phyloP scores from a whole-genome alignment of 1,284 basidiomycete genomes.

The Coniferiporia sulphurascens region DNA sequence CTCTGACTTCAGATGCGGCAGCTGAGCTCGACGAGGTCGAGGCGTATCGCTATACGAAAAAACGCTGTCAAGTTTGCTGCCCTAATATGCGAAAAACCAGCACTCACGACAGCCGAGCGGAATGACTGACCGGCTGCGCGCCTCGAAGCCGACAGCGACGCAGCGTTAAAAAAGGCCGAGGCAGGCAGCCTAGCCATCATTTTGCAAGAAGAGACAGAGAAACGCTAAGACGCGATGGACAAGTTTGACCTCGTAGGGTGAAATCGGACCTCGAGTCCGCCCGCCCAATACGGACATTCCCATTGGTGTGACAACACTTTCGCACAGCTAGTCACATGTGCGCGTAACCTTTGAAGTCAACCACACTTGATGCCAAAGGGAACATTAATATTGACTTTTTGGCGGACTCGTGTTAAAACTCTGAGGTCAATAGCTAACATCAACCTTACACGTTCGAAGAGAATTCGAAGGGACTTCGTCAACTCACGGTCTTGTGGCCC shows the following conservation, averaged over 20 bases:
- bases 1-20: conserved; percentile 6
- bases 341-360: not conserved
- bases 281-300: conserved; percentile 1
- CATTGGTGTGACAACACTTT: conserved; percentile 1
- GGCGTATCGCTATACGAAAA: conserved; percentile 10
- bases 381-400: too few relatives aligned
- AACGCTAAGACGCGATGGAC: not conserved
- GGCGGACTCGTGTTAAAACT: too few relatives aligned
- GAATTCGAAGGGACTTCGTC: too few relatives aligned
- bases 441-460: too few relatives aligned
- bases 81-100: not conserved
- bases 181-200: conserved; percentile 21
- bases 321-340: not conserved
- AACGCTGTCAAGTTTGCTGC: not conserved
- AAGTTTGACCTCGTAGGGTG: conserved; percentile 10
- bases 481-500: too few relatives aligned
- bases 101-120: conserved; percentile 9
- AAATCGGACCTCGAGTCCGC: conserved; percentile 5
- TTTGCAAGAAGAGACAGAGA: conserved; percentile 10
- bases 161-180: conserved; percentile 17
- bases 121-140: conserved; percentile 17
- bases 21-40: conserved; percentile 15
- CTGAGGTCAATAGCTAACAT: too few relatives aligned
- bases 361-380: too few relatives aligned
- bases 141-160: conserved; percentile 12